Percentiles rank a stretch among this genome's conserved stretches.
These are phyloP conservation scores for Holtermannia corniformis DNA, from an alignment of 768 basidiomycete species.

Conservation along the genomic window DNA sequence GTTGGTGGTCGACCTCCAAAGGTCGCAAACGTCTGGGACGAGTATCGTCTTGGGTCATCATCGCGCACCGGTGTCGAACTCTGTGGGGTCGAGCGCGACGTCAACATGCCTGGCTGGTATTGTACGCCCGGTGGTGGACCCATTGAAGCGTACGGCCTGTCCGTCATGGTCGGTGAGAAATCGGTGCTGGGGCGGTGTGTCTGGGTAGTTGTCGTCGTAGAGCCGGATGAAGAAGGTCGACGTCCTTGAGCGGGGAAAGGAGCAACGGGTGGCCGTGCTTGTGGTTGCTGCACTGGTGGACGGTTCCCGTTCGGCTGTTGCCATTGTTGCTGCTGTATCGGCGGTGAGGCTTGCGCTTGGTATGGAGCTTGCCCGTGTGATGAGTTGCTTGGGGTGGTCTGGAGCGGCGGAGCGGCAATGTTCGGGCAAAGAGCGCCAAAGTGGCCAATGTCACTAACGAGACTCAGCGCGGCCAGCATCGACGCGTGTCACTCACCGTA, in stretches of 20 bases:
- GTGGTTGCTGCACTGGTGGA: too few relatives aligned
- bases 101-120: too few relatives aligned
- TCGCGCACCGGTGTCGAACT: background rate
- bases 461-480: background rate
- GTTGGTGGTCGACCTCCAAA: too few relatives aligned
- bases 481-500: constrained; percentile 38
- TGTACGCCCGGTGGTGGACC: too few relatives aligned
- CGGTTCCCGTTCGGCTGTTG: too few relatives aligned
- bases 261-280: too few relatives aligned
- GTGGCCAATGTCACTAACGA: constrained; percentile 11
- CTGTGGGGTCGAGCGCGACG: too few relatives aligned
- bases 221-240: too few relatives aligned
- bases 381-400: too few relatives aligned
- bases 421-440: constrained; percentile 20
- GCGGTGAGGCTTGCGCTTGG: background rate
- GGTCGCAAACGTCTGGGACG: constrained; percentile 1
- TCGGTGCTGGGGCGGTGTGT: background rate
- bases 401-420: background rate
- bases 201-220: too few relatives aligned
- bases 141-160: too few relatives aligned
- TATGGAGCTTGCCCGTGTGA: background rate
- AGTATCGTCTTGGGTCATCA: constrained; percentile 1
- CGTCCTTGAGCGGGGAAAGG: too few relatives aligned
- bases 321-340: background rate
- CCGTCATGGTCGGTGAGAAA: background rate